These are phyloP conservation scores for Podospora tetraspora DNA, from an alignment of 495 filamentous ascomycete genomes.

Conservation along the genomic window DNA sequence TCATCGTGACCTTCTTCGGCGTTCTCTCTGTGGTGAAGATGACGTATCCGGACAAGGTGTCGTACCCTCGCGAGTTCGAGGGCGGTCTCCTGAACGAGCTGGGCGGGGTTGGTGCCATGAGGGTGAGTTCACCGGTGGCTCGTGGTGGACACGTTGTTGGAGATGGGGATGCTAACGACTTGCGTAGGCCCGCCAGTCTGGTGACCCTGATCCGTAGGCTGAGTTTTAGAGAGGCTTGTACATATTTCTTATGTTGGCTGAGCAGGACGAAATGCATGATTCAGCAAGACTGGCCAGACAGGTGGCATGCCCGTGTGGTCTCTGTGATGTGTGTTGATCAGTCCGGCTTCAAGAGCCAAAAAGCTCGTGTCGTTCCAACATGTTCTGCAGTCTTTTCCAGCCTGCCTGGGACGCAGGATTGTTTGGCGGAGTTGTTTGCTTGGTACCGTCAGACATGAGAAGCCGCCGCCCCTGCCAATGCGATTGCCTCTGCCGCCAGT, in stretches of 20 bases:
- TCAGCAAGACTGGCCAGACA: not conserved
- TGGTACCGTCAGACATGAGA: not conserved
- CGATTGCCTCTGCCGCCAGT: not conserved
- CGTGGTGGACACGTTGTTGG: not conserved
- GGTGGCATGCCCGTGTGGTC: no score
- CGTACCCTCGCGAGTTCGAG: conserved; percentile 71
- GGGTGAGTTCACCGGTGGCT: conserved; percentile 36
- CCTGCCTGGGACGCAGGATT: not conserved
- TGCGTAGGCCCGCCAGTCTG: conserved; percentile 39
- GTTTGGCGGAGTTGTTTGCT: not conserved
- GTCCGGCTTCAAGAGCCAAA: not conserved
- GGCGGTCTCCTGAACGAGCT: conserved; percentile 81
- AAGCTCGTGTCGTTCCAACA: not conserved
- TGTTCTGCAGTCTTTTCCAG: not conserved
- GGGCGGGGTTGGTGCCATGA: conserved; percentile 57
- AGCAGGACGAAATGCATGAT: not conserved
- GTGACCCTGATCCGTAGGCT: conserved; percentile 40
- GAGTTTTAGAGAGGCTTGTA: conserved; percentile 6
- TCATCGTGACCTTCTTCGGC: conserved; percentile 64
- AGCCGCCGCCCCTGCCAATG: not conserved
- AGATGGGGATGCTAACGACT: conserved; percentile 4
- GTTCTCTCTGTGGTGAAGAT: conserved; percentile 64
- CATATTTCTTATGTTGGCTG: conserved; percentile 11
- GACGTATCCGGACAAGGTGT: conserved; percentile 80
- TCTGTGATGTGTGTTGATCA: not conserved